Evolutionary conservation across 2,329 filamentous ascomycete species (phyloP), one percentile per base, ranked within the genome.

Genomic region (Ilyonectria mors-panacis): DNA sequence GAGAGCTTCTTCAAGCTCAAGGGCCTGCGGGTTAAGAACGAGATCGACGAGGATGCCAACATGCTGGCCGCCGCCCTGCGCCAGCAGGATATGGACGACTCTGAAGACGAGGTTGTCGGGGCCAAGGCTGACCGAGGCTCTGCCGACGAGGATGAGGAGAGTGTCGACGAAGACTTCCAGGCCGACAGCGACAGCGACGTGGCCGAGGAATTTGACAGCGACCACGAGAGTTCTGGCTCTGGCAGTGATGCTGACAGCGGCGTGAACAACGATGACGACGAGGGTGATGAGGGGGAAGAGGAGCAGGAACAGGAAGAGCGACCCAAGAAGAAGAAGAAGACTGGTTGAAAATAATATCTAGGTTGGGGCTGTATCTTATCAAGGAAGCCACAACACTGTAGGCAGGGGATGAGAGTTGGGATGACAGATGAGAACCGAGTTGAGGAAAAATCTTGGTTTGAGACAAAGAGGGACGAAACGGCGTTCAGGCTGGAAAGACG

Each of bases 1-100:
- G 96, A 99, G 81, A 91, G 92, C 73, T 99, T 99, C 85, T 98
- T 99, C 89, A 96, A 97, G 83, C 89, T 94, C 74, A 98, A 98
- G 87, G 93, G 92, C 68, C 88, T 99, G 77, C 93, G 95, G 61
- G 95, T 97, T 64, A 98, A 98, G 91, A 99, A 99, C 81, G 96
- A 99, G 83, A 98, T 99, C 85, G 92, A 97, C 69, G 96, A 98
- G 79, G 96, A 99, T 75, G 93, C 94, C 79, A 91, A 93, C 79
- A 73, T 89, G 63, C 88, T 98, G 66, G 93, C 93, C 35, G 93
- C 93, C 12, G 94, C 94, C 23, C 88, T 98, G 68, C 89, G 94
- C 67, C 92, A 97, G 74, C 92, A 96, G 71, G 94, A 91, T 77
- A 92, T 97, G 82, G 92, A 91, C 75, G 92, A 91, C 70, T 95